Conservation (phyloP, 2,329 filamentous ascomycete species). For the Xylaria sp. region DNA sequence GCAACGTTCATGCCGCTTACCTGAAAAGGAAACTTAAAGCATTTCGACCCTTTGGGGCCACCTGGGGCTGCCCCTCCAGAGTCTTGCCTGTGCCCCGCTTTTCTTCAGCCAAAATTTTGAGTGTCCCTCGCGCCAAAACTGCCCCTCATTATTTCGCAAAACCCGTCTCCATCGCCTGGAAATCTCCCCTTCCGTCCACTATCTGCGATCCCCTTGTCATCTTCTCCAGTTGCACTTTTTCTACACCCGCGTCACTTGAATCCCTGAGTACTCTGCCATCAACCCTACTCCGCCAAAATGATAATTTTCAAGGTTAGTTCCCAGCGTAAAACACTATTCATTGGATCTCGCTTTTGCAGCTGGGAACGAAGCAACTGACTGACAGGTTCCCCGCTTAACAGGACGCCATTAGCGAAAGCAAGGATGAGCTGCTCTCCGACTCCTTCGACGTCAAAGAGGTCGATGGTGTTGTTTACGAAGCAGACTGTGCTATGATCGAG, state of each 20-base stretch:
- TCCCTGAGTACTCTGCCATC: constrained; percentile 39
- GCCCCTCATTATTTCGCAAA: constrained; percentile 48
- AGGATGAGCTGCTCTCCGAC: constrained; percentile 96
- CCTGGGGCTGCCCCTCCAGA: constrained; percentile 38
- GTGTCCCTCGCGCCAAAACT: constrained; percentile 43
- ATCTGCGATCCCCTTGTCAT: constrained; percentile 37
- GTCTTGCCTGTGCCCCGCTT: constrained; percentile 38
- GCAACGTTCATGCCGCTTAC: not conserved
- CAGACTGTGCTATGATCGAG: constrained; percentile 90
- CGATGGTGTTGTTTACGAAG: constrained; percentile 86
- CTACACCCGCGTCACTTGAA: constrained; percentile 33
- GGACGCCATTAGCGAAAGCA: constrained; percentile 80
- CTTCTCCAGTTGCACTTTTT: constrained; percentile 32
- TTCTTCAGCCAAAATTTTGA: constrained; percentile 47
- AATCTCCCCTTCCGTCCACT: constrained; percentile 47
- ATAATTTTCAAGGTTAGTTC: constrained; percentile 75
- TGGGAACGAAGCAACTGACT: constrained; percentile 17
- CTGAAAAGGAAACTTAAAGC: constrained; percentile 2
- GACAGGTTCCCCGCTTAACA: constrained; percentile 54
- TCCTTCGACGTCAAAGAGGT: constrained; percentile 86
- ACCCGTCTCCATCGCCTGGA: constrained; percentile 46
- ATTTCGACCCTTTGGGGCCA: not conserved
- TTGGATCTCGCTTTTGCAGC: not conserved
- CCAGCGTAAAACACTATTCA: not conserved
- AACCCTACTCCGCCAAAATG: constrained; percentile 66